Percentiles rank a stretch among this genome's conserved stretches.
phyloP scores from a whole-genome alignment of 441 rosid species.

The Lagerstroemia fauriei region DNA sequence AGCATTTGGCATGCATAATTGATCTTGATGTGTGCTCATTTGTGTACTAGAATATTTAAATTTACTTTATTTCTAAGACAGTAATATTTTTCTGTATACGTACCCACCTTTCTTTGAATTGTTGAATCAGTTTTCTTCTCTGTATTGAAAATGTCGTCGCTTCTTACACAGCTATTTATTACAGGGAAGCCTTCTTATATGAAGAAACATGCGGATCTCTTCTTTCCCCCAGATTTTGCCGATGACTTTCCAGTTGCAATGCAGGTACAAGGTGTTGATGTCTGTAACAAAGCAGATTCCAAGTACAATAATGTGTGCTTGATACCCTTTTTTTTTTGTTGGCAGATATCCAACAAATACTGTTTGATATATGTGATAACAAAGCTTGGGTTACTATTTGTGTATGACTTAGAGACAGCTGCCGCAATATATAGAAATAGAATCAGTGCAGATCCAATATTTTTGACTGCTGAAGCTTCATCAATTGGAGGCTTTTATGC shows the following conservation, averaged over 20 bases:
- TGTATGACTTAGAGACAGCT: conserved; percentile 97
- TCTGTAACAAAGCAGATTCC: conserved; percentile 16
- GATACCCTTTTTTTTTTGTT: conserved; percentile 32
- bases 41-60: no score
- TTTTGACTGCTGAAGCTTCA: conserved; percentile 93
- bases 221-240: conserved; percentile 99
- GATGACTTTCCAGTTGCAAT: conserved; percentile 99
- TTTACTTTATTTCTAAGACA: no score
- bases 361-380: conserved; percentile 91
- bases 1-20: background rate
- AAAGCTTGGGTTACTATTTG: conserved; percentile 96
- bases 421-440: conserved; percentile 96
- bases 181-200: conserved; percentile 91
- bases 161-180: background rate
- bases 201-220: conserved; percentile 96
- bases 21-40: background rate
- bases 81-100: no score
- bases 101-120: background rate
- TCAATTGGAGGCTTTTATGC: conserved; percentile 90
- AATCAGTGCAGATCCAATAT: conserved; percentile 97
- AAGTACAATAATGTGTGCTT: conserved; percentile 18
- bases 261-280: conserved; percentile 65
- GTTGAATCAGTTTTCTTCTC: background rate
- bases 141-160: background rate
- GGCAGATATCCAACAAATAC: conserved; percentile 93